Evolutionary conservation across 768 basidiomycete species (phyloP).

Genomic region (Rhizopogon sp.): DNA sequence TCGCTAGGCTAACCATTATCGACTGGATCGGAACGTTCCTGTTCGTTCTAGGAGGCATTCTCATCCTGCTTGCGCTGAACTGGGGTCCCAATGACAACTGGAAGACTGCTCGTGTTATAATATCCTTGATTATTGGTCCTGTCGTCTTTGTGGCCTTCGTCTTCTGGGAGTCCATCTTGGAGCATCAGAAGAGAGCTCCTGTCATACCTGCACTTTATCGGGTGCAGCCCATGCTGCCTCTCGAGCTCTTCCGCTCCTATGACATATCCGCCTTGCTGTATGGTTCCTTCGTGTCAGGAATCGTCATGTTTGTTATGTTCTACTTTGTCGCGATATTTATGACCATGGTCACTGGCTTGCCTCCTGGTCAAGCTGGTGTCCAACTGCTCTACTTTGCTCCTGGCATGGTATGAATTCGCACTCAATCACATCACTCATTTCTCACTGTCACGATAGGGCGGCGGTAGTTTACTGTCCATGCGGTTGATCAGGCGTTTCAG

Average conservation of each 20-base stretch:
- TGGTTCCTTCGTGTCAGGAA: constrained; percentile 36
- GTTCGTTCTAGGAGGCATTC: constrained; percentile 39
- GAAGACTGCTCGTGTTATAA: constrained; percentile 40
- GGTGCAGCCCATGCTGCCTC: constrained; percentile 41
- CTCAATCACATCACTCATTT: not conserved
- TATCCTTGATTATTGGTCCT: constrained; percentile 39
- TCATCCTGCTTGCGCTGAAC: constrained; percentile 45
- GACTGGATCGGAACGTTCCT: constrained; percentile 45
- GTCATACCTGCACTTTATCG: constrained; percentile 11
- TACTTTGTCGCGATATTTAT: constrained; percentile 53
- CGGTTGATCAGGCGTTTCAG: constrained; percentile 27
- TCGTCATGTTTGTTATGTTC: constrained; percentile 48
- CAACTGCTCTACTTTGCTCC: constrained; percentile 51
- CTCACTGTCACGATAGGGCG: constrained; percentile 26
- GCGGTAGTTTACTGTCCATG: constrained; percentile 31
- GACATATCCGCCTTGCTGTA: constrained; percentile 37
- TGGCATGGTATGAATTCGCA: constrained; percentile 32
- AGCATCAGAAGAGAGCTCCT: constrained; percentile 12
- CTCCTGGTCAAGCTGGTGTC: constrained; percentile 36
- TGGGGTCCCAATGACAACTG: constrained; percentile 44
- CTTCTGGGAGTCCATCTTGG: constrained; percentile 39
- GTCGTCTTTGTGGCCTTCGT: constrained; percentile 36
- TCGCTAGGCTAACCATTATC: constrained; percentile 28
- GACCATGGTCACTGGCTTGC: constrained; percentile 37
- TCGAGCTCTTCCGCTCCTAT: constrained; percentile 37